Evolutionary conservation across 2,329 filamentous ascomycete genomes (phyloP).

Genomic region (Ascochyta fabae): DNA sequence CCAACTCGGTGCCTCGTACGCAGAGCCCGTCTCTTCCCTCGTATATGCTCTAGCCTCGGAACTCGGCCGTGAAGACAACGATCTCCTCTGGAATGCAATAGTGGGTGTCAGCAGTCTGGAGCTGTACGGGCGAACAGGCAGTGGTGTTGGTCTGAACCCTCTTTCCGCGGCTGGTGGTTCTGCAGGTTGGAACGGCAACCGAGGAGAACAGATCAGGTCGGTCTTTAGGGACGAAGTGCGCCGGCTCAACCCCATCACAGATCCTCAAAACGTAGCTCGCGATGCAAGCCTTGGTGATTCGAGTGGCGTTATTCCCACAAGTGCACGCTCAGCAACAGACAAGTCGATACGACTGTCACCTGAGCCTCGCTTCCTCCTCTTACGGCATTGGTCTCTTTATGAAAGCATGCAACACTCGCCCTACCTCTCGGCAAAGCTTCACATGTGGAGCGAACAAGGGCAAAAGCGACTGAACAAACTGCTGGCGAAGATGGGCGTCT

Average conservation of each 20-base stretch:
- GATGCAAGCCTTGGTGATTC: conserved; percentile 69
- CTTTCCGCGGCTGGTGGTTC: conserved; percentile 60
- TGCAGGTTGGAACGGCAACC: conserved; percentile 79
- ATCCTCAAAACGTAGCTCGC: conserved; percentile 62
- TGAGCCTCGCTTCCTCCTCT: conserved; percentile 89
- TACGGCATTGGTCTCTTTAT: conserved; percentile 96
- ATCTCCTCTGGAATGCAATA: conserved; percentile 92
- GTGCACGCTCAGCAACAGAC: conserved; percentile 86
- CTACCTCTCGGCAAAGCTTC: conserved; percentile 87
- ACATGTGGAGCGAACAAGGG: conserved; percentile 92
- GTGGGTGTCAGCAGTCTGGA: conserved; percentile 95
- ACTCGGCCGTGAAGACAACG: conserved; percentile 94
- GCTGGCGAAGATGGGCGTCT: conserved; percentile 97
- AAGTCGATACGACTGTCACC: conserved; percentile 90
- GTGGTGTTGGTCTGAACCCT: conserved; percentile 72
- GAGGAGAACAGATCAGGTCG: conserved; percentile 83
- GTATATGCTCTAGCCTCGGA: conserved; percentile 95
- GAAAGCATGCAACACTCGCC: conserved; percentile 98
- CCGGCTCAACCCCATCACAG: conserved; percentile 80
- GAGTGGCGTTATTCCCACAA: conserved; percentile 85
- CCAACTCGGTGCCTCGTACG: conserved; percentile 84
- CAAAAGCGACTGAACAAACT: conserved; percentile 90
- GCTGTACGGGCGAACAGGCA: conserved; percentile 84
- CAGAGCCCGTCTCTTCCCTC: conserved; percentile 92
- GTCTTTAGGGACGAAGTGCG: conserved; percentile 92